These are phyloP conservation scores for Psophocarpus tetragonolobus DNA, from an alignment of 306 rosid species.

Conservation along the genomic window DNA sequence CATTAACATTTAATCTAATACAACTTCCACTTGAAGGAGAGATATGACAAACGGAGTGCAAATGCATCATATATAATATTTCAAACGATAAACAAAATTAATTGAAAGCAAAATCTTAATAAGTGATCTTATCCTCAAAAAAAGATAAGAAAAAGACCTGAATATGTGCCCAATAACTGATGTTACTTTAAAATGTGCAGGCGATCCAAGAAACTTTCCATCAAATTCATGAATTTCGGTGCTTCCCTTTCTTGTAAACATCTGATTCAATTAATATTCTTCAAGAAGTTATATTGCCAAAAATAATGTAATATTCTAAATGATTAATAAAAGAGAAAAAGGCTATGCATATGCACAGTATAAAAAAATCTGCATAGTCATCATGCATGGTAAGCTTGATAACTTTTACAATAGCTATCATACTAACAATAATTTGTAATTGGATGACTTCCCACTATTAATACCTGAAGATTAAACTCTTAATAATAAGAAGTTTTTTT, in stretches of 20 bases:
- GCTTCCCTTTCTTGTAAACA: conserved; percentile 85
- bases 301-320: conserved; percentile 9
- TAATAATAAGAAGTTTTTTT: no score
- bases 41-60: conserved; percentile 7
- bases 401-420: no score
- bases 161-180: conserved; percentile 96
- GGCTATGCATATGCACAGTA: no score
- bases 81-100: not conserved
- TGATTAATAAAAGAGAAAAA: not conserved
- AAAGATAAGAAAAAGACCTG: conserved; percentile 62
- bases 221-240: conserved; percentile 88
- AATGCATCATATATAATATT: not conserved
- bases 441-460: no score
- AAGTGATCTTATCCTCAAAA: conserved; percentile 7
- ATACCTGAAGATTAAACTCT: no score
- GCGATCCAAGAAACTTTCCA: conserved; percentile 63
- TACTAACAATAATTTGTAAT: no score
- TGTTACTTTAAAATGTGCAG: conserved; percentile 72
- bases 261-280: conserved; percentile 50
- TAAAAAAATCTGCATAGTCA: no score
- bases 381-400: no score
- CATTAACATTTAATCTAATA: not conserved
- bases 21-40: conserved; percentile 1
- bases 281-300: conserved; percentile 12
- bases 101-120: conserved; percentile 6